A percentile compares a stretch with the other conserved stretches of the same genome.
Conservation (phyloP, 192 early-diverging fungal species). For the Dissophora globulifera region DNA sequence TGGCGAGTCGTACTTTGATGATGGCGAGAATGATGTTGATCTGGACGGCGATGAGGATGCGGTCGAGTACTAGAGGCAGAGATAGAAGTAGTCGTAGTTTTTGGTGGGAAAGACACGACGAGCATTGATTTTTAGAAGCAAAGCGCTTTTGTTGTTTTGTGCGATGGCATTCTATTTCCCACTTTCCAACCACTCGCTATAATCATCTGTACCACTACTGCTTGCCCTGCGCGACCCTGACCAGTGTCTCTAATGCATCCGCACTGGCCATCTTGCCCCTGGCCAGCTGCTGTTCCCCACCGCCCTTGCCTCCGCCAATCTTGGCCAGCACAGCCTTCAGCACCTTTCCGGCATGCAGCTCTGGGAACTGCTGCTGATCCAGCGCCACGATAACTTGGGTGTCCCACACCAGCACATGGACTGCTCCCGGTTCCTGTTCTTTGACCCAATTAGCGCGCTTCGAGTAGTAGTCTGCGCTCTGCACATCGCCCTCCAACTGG, state of each 20-base stretch:
- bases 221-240: too few species aligned
- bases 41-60: constrained; percentile 30
- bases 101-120: too few species aligned
- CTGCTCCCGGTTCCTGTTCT: constrained; percentile 27
- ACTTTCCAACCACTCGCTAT: too few species aligned
- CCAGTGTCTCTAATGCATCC: too few species aligned
- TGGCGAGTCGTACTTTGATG: constrained; percentile 31
- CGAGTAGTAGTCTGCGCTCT: constrained; percentile 55
- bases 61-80: constrained; percentile 22
- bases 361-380: constrained; percentile 35
- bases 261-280: constrained; percentile 38
- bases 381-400: constrained; percentile 56
- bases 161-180: too few species aligned
- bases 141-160: too few species aligned
- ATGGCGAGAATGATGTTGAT: constrained; percentile 42
- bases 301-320: constrained; percentile 59
- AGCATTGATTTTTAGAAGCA: too few species aligned
- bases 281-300: constrained; percentile 61
- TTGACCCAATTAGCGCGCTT: constrained; percentile 58
- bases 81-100: too few species aligned
- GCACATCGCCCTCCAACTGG: constrained; percentile 50
- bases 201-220: too few species aligned
- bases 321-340: constrained; percentile 55
- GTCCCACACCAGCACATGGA: constrained; percentile 59
- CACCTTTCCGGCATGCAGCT: constrained; percentile 40